Conservation (phyloP, 345 rosid genomes). For the Nasturtium officinale region DNA sequence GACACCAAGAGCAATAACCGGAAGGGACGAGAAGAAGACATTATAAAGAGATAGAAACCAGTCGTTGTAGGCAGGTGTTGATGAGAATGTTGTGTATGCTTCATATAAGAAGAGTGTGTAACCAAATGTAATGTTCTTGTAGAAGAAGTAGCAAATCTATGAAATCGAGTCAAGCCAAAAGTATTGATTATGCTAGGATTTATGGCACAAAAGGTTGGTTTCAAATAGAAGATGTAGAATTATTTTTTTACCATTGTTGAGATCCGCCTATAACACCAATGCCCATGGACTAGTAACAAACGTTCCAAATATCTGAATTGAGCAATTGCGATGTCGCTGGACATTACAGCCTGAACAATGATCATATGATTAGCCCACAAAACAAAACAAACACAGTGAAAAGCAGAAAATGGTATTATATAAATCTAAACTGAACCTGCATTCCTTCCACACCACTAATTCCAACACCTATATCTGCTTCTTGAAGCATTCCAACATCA, state of each 20-base stretch:
- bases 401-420: not conserved
- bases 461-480: constrained; percentile 94
- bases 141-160: constrained; percentile 98
- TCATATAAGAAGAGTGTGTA: constrained; percentile 78
- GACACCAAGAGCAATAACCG: constrained; percentile 79
- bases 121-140: constrained; percentile 86
- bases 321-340: constrained; percentile 93
- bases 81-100: constrained; percentile 75
- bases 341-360: constrained; percentile 81
- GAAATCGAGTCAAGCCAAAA: constrained; percentile 9
- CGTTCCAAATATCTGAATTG: constrained; percentile 88
- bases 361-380: constrained; percentile 4
- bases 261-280: constrained; percentile 93
- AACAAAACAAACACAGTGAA: not conserved
- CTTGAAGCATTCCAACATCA: constrained; percentile 99
- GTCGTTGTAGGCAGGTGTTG: constrained; percentile 71
- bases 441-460: constrained; percentile 99
- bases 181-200: not conserved
- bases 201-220: constrained; percentile 13
- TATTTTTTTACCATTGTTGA: constrained; percentile 69
- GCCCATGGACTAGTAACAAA: constrained; percentile 93
- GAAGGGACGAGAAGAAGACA: constrained; percentile 79
- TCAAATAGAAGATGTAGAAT: not conserved
- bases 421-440: constrained; percentile 58
- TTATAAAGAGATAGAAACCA: constrained; percentile 82